These are phyloP conservation scores for Cucurbita maxima DNA, from an alignment of 306 rosid species.

Conservation along the genomic window DNA sequence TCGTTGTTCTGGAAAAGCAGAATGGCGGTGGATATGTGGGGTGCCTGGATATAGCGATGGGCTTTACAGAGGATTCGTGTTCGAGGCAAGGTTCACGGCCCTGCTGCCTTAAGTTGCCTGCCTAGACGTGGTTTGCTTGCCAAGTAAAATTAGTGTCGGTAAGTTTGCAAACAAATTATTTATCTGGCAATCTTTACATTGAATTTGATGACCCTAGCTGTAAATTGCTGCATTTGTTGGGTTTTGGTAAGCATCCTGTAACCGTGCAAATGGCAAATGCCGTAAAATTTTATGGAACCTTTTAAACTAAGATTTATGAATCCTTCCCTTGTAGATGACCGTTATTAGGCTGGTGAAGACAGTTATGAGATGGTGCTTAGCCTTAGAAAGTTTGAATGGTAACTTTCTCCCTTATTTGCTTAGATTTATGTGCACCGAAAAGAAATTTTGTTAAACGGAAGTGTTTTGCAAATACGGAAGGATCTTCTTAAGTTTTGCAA, in stretches of 20 bases:
- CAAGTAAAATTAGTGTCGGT: not conserved
- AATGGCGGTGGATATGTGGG: constrained; percentile 66
- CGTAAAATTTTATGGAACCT: no score
- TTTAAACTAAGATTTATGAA: not conserved
- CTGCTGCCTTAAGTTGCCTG: constrained; percentile 27
- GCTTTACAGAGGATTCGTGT: constrained; percentile 51
- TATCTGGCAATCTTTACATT: not conserved
- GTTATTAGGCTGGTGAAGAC: not conserved
- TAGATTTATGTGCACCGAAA: not conserved
- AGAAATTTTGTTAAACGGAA: not conserved
- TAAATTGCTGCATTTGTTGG: not conserved
- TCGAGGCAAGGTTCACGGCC: constrained; percentile 64
- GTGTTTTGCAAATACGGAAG: not conserved
- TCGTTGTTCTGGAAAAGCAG: constrained; percentile 13
- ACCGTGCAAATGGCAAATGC: not conserved
- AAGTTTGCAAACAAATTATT: not conserved
- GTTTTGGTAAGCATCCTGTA: not conserved
- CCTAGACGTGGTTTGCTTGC: not conserved
- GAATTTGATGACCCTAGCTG: not conserved
- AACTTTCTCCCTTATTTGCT: not conserved
- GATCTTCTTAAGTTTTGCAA: not conserved
- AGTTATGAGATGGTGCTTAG: not conserved
- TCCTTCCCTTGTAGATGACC: not conserved
- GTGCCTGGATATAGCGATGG: constrained; percentile 55
- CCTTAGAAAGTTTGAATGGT: not conserved